These are phyloP conservation scores for Aspergillus pseudotamarii DNA, from an alignment of 2,329 filamentous ascomycete species.

Conservation along the genomic window DNA sequence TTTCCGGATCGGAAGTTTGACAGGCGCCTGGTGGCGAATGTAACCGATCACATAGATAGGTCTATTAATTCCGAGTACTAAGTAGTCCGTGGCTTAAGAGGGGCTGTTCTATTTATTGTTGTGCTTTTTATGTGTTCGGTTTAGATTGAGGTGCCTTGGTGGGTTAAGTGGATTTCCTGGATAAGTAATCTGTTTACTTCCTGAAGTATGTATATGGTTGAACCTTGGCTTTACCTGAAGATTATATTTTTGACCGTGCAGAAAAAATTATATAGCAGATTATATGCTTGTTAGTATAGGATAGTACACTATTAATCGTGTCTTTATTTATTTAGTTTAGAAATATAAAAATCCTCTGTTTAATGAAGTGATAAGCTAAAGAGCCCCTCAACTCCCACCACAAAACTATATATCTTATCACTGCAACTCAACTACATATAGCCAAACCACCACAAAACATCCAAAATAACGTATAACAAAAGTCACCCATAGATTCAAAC, in stretches of 20 bases:
- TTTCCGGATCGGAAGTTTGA: neutral
- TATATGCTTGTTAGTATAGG: neutral
- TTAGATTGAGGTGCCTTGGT: neutral
- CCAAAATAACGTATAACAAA: neutral
- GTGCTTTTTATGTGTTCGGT: neutral
- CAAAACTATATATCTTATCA: neutral
- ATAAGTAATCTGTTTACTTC: constrained; percentile 5
- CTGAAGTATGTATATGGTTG: neutral
- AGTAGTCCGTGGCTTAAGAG: neutral
- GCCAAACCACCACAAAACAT: neutral
- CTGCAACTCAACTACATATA: neutral
- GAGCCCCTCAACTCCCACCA: neutral
- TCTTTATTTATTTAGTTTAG: neutral
- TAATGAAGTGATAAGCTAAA: neutral
- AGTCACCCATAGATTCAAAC: neutral
- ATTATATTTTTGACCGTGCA: too few species aligned
- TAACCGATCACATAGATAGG: neutral
- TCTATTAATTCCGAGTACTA: neutral
- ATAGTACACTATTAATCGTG: neutral
- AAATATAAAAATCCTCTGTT: neutral
- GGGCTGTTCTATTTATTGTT: neutral
- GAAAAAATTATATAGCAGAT: neutral
- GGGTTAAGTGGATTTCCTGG: neutral
- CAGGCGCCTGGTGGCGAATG: neutral
- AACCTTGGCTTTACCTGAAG: neutral